Evolutionary conservation across 441 rosid species (phyloP).

Genomic region (Biscutella laevigata): DNA sequence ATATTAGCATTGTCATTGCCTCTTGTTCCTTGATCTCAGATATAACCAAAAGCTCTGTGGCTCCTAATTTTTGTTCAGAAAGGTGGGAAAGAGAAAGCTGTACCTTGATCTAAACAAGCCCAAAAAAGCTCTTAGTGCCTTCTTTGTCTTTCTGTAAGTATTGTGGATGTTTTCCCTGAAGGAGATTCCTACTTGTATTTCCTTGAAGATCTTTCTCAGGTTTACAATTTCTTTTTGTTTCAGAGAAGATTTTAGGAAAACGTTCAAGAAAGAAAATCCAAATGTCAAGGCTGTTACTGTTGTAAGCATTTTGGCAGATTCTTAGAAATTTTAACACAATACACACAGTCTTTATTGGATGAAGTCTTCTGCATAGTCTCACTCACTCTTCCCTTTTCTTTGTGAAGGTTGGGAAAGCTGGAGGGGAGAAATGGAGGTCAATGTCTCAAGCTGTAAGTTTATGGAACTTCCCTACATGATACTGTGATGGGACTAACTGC

Average conservation of each 20-base stretch:
- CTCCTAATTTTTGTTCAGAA: constrained; percentile 43
- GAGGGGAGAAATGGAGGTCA: constrained; percentile 60
- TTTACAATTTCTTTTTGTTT: constrained; percentile 9
- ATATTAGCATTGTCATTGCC: background rate
- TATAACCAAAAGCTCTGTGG: background rate
- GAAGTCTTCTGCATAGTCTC: background rate
- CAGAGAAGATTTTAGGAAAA: constrained; percentile 73
- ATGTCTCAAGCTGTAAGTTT: constrained; percentile 49
- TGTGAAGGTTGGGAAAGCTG: constrained; percentile 70
- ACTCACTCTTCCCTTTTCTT: constrained; percentile 6
- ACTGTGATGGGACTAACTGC: too few species aligned
- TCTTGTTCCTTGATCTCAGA: background rate
- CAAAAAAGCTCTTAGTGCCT: constrained; percentile 67
- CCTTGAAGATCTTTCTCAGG: background rate
- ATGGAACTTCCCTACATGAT: too few species aligned
- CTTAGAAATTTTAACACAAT: background rate
- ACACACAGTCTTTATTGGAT: background rate
- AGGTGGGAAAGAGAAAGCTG: constrained; percentile 68
- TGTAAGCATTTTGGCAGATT: constrained; percentile 34
- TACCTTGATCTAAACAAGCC: constrained; percentile 74
- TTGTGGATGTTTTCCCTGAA: background rate
- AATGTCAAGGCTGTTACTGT: constrained; percentile 79
- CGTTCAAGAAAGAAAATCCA: constrained; percentile 76
- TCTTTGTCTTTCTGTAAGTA: constrained; percentile 62
- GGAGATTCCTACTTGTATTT: background rate